These are phyloP conservation scores for Dictyostelium intermedium DNA, from an alignment of 78 protist genomes.

Conservation along the genomic window DNA sequence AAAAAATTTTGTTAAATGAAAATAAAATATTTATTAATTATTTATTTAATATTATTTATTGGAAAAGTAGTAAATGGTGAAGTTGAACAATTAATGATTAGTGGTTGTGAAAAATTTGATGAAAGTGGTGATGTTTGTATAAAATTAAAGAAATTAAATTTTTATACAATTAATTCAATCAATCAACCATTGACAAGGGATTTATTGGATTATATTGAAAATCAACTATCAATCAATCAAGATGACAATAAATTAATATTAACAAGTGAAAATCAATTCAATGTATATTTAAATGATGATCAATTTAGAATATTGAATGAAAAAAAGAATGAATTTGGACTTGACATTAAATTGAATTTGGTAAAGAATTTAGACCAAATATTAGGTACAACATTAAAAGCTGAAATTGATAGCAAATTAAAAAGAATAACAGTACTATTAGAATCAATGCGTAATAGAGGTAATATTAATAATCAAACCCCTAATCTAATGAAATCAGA, in stretches of 20 bases:
- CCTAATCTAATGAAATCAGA: neutral
- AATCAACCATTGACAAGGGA: neutral
- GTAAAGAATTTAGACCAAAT: neutral
- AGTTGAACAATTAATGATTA: neutral
- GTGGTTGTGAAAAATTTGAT: conserved; percentile 1
- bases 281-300: neutral
- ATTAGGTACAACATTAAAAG: neutral
- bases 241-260: neutral
- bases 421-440: neutral
- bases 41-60: no score
- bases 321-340: neutral
- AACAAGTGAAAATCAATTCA: neutral
- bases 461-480: neutral
- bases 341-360: neutral
- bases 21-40: no score
- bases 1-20: neutral
- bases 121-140: neutral
- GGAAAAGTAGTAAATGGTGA: neutral
- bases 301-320: neutral
- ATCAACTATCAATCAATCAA: neutral
- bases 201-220: neutral
- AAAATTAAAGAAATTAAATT: conserved; percentile 1
- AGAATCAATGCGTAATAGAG: neutral
- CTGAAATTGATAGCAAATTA: neutral
- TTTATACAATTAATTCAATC: neutral